These are phyloP conservation scores for Theileria sp. DNA, from an alignment of 169 alveolate genomes.

Conservation along the genomic window DNA sequence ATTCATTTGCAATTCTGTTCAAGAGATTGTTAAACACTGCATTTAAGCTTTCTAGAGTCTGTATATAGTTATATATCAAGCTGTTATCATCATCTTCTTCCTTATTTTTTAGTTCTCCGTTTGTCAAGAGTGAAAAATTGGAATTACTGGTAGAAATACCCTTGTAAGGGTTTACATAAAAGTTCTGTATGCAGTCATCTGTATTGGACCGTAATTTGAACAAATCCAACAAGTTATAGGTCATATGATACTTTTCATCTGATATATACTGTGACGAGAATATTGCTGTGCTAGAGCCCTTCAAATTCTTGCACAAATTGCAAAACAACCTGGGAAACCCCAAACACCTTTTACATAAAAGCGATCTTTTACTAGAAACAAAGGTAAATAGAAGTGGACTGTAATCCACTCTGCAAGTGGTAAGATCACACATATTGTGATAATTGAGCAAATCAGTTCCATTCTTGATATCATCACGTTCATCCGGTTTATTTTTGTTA, in stretches of 20 bases:
- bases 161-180: background rate
- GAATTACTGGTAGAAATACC: background rate
- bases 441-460: conserved; percentile 21
- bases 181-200: conserved; percentile 2
- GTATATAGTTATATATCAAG: conserved; percentile 41
- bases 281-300: conserved; percentile 25
- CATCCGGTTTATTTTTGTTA: background rate
- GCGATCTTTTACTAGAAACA: conserved; percentile 37
- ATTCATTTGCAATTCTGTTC: conserved; percentile 46
- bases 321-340: conserved; percentile 59
- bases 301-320: conserved; percentile 37
- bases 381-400: conserved; percentile 61
- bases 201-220: conserved; percentile 33
- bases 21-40: conserved; percentile 23
- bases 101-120: conserved; percentile 2
- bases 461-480: background rate
- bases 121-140: background rate
- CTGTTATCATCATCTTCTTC: conserved; percentile 49
- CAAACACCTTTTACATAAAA: conserved; percentile 56
- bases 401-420: conserved; percentile 58
- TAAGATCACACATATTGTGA: conserved; percentile 48
- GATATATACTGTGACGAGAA: conserved; percentile 35
- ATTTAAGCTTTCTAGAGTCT: conserved; percentile 52
- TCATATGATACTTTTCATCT: conserved; percentile 50
- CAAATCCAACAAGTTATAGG: conserved; percentile 40